Percentiles rank a stretch among this genome's conserved stretches.
phyloP scores from a whole-genome alignment of 345 rosid species.

The Clausena lansium region DNA sequence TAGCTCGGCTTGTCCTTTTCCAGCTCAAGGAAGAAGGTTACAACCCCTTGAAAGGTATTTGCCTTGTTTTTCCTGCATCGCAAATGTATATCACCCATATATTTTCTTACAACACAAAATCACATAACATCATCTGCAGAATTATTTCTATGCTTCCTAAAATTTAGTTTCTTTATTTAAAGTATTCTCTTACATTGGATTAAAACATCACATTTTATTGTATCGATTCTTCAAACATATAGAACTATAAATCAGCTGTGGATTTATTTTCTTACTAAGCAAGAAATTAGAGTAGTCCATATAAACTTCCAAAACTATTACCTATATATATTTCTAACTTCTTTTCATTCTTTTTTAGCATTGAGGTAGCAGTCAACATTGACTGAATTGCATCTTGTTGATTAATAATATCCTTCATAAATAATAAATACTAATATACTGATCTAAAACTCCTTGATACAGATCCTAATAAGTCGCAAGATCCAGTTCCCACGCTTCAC shows the following conservation, averaged over 20 bases:
- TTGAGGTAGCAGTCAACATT: background rate
- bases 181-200: background rate
- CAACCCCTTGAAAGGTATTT: background rate
- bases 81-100: background rate
- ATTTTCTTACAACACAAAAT: background rate
- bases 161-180: background rate
- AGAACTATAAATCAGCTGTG: background rate
- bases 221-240: background rate
- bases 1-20: background rate
- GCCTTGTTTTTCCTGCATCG: background rate
- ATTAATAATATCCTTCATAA: background rate
- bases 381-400: background rate
- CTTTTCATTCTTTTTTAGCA: background rate
- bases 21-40: background rate
- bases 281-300: background rate
- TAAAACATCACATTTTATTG: background rate
- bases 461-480: conserved; percentile 2
- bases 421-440: no score
- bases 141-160: background rate
- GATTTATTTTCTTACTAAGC: background rate
- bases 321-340: background rate
- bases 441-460: background rate
- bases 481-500: background rate
- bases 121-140: background rate
- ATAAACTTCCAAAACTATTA: background rate